Percentiles rank a stretch among this genome's conserved stretches.
Evolutionary conservation across 2,329 filamentous ascomycete genomes (phyloP).

Genomic region (Pestalotiopsis sp.): DNA sequence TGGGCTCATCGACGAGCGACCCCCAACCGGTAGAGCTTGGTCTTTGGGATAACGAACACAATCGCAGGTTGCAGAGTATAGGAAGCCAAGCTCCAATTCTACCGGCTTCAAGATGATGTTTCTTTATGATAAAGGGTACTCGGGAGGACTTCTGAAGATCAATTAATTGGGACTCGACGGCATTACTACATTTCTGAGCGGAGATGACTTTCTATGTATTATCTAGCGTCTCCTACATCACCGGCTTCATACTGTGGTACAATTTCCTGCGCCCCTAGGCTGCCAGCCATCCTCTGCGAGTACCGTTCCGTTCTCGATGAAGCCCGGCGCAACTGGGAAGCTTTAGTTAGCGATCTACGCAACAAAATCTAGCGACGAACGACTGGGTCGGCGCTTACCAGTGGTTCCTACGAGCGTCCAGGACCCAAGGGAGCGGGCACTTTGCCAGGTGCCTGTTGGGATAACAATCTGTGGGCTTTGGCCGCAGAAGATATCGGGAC

Average conservation of each 20-base stretch:
- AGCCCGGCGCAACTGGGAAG: slow-evolving; percentile 11
- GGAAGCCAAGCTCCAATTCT: background rate
- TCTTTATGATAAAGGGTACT: background rate
- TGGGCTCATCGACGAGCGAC: background rate
- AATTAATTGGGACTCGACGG: background rate
- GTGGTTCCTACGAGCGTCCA: slow-evolving; percentile 52
- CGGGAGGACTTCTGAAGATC: background rate
- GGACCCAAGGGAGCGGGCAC: slow-evolving; percentile 43
- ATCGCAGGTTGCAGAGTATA: background rate
- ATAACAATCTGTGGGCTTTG: slow-evolving; percentile 48
- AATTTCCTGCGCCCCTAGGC: background rate
- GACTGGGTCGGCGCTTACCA: slow-evolving; percentile 20
- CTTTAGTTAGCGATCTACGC: background rate
- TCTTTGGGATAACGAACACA: background rate
- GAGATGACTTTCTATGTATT: background rate
- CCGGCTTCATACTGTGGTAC: too few species aligned
- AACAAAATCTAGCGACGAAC: background rate
- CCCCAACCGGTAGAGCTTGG: background rate
- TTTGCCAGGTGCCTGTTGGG: slow-evolving; percentile 46
- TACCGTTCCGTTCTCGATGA: slow-evolving; percentile 9
- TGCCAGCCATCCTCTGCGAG: slow-evolving; percentile 11
- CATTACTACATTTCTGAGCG: background rate
- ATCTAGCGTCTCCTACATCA: background rate
- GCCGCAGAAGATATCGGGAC: slow-evolving; percentile 42
- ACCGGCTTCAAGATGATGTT: background rate